Evolutionary conservation across 1,284 basidiomycete species (phyloP), one percentile per base, ranked within the genome.

Genomic region (Ceratorhiza oryzae-sativae): DNA sequence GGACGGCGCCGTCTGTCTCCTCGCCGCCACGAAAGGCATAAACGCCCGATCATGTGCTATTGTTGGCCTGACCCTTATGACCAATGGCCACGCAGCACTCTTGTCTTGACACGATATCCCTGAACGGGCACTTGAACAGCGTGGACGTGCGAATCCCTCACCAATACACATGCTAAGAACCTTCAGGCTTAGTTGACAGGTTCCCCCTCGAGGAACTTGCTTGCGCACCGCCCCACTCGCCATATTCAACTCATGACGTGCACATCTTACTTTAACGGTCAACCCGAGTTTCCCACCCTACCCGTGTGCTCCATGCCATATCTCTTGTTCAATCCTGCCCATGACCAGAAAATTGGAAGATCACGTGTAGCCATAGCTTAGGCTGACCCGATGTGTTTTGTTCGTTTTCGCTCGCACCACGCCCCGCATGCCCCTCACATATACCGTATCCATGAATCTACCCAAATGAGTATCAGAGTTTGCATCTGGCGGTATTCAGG

Each of bases 61-160:
- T 36, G n/a, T 42, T 23, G 15, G 61, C 23, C n/a, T 46, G 46
- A 65, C 61, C 61, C 61, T 65, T 32, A 56, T 30, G 5, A 56
- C 53, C 12, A 34, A n/a, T 56, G 18, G 9, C 6, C 5, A 18
- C n/a, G 58, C 34, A 41, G 25, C 20, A n/a, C 20, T 39, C 39
- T 39, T 18, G n/a, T 61, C 20, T 61, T 25, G n/a, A 23, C 34
- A 20, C 6, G 25, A 12, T 41, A 39, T 41, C 39, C 39, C 34
- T 23, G 18, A 61, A 61, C 27, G 20, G 45, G 45, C n/a, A n/a
- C n/a, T n/a, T n/a, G n/a, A n/a, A 13, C 36, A 39, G 13, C 13
- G 13, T 48, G 45, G 45, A 18, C n/a, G 5, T 18, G 45, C 45
- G 15, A 20, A 15, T 5, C 18, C 45, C 18, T 20, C 4, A 18